Base-by-base conservation (phyloP, 805 yeast species). In the Peterozyma toletana region DNA sequence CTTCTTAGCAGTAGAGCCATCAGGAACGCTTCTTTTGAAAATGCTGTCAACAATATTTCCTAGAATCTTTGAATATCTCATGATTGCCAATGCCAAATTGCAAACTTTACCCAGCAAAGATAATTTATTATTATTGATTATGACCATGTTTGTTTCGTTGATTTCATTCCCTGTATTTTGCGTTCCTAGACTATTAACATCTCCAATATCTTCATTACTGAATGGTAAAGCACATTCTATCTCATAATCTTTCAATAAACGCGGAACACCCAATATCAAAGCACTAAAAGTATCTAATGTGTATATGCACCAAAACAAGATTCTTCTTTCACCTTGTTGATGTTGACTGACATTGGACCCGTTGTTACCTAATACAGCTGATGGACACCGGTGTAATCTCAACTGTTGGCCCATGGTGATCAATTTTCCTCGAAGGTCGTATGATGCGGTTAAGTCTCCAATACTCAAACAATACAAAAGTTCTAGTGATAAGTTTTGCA, bases 161-260 rank as follows among this genome's bases (percentile, higher is more conserved):
- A 59, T 59, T 9, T 59, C 60, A 37, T 60, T 56, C 38, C 61
- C 65, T 35, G 63, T 59, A 27, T 37, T 16, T 11, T 53, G 53
- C 13, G 18, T 11, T 16, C 34, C 34, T 5, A 13, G 5, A 13
- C 15, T 11, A 31, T 31, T 31, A 11, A 5, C 10, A 31, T 31
- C 15, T 31, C 15, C 15, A n/a, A 35, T 14, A 43, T 68, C 71
- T 46, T 64, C 73, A 40, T 67, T 70, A 30, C 76, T 64, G 41
- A 83, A 78, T 1, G 96, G 96, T 53, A 85, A 63, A 1, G 91
- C 90, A 67, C 96, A 87, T 58, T 87, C 95, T 41, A 88, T 78
- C 58, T 86, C 95, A 53, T 77, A 78, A 56, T 86, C 96, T 54
- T 83, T 83, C 27, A 88, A 62, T 39, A 87, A 63, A 49, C 95